Evolutionary conservation across 2,329 filamentous ascomycete genomes (phyloP).

Genomic region (Neobulgaria alba): DNA sequence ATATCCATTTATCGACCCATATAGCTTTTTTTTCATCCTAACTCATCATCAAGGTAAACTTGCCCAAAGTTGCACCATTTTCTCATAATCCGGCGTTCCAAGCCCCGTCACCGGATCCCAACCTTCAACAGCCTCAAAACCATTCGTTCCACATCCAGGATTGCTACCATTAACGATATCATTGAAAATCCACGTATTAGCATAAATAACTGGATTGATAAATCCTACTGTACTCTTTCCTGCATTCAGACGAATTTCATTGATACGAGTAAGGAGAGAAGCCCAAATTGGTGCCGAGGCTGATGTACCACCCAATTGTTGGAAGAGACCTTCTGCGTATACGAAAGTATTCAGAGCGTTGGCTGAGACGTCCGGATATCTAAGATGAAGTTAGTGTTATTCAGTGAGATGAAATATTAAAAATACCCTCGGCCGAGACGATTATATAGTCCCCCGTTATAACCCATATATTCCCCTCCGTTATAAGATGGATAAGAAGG

Average conservation of each 20-base stretch:
- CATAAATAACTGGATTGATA: slow-evolving; percentile 44
- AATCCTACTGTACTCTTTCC: slow-evolving; percentile 1
- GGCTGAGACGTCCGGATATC: slow-evolving; percentile 37
- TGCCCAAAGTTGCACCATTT: too few species aligned
- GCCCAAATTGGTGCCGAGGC: slow-evolving; percentile 46
- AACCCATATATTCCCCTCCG: slow-evolving; percentile 29
- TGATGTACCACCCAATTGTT: slow-evolving; percentile 36
- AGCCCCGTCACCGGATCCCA: background rate
- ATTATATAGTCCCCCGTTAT: slow-evolving; percentile 40
- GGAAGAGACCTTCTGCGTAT: slow-evolving; percentile 9
- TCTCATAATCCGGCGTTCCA: background rate
- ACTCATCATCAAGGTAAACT: too few species aligned
- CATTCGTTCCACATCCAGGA: slow-evolving; percentile 26
- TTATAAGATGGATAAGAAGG: slow-evolving; percentile 20
- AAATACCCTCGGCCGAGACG: slow-evolving; percentile 40
- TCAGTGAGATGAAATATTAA: too few species aligned
- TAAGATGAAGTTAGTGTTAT: too few species aligned
- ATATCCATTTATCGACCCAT: too few species aligned
- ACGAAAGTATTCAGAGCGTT: slow-evolving; percentile 24
- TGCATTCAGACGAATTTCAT: background rate
- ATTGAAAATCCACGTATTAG: slow-evolving; percentile 36
- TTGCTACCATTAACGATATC: slow-evolving; percentile 34
- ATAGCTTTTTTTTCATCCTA: too few species aligned
- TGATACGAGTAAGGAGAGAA: slow-evolving; percentile 31
- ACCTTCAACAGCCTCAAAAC: slow-evolving; percentile 10